Conservation (phyloP, 2,329 filamentous ascomycete species). For the Alternaria angustiovoidea region DNA sequence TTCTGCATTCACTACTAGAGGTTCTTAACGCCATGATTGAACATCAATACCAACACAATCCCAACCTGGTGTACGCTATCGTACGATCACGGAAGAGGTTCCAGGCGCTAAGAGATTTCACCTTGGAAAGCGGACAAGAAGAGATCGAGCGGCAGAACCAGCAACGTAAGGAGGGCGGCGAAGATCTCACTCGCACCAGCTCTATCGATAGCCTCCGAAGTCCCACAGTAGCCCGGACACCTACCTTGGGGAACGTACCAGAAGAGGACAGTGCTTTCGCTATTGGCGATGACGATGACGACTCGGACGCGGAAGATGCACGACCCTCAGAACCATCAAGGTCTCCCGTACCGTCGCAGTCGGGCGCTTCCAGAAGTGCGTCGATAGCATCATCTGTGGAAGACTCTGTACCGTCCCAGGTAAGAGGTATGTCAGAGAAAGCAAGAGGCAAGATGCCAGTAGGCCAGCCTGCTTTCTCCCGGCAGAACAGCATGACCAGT, state of each 20-base stretch:
- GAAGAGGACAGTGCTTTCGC: constrained; percentile 85
- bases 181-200: constrained; percentile 57
- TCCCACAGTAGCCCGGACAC: constrained; percentile 64
- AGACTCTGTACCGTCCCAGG: constrained; percentile 80
- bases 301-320: constrained; percentile 69
- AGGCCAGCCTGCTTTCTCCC: constrained; percentile 80
- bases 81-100: constrained; percentile 83
- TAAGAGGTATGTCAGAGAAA: constrained; percentile 96
- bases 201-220: constrained; percentile 75
- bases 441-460: constrained; percentile 95
- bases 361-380: constrained; percentile 65
- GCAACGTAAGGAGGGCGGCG: constrained; percentile 67
- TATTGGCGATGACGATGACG: constrained; percentile 86
- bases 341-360: constrained; percentile 42
- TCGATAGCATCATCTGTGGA: constrained; percentile 70
- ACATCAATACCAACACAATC: constrained; percentile 83
- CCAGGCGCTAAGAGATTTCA: constrained; percentile 85
- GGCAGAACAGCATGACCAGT: constrained; percentile 89
- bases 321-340: constrained; percentile 48
- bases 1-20: constrained; percentile 83
- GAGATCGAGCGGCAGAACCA: constrained; percentile 85
- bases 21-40: constrained; percentile 90
- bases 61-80: constrained; percentile 80
- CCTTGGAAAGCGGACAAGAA: constrained; percentile 88
- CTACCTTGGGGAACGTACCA: constrained; percentile 71